Conservation (phyloP, 2,329 filamentous ascomycete genomes). For the Cryphonectria carpinicola region DNA sequence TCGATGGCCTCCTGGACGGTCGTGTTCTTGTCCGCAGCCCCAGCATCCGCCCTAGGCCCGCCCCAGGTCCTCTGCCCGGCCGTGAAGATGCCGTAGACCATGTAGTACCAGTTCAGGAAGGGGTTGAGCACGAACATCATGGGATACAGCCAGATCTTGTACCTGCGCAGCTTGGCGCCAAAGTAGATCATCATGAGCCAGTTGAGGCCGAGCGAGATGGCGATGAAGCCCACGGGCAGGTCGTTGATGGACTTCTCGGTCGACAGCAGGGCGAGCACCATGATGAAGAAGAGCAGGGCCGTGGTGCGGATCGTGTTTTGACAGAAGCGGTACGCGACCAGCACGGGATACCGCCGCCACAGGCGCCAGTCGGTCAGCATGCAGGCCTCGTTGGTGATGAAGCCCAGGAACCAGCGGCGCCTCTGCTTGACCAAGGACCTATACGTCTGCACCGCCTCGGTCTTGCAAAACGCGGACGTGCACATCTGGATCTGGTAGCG, state of each 20-base stretch:
- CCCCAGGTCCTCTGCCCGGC: slow-evolving; percentile 95
- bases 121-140: slow-evolving; percentile 95
- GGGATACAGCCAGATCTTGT: slow-evolving; percentile 94
- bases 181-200: slow-evolving; percentile 98
- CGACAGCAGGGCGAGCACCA: slow-evolving; percentile 83
- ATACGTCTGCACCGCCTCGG: slow-evolving; percentile 91
- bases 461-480: slow-evolving; percentile 97
- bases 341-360: slow-evolving; percentile 87
- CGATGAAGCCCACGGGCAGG: slow-evolving; percentile 91
- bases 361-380: slow-evolving; percentile 95
- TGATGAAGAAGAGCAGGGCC: slow-evolving; percentile 90
- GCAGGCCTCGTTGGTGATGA: slow-evolving; percentile 97
- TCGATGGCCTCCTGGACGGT: slow-evolving; percentile 85
- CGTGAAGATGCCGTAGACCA: slow-evolving; percentile 96
- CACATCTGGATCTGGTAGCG: slow-evolving; percentile 97
- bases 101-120: slow-evolving; percentile 98
- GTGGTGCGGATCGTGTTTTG: slow-evolving; percentile 97
- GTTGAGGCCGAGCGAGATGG: slow-evolving; percentile 87
- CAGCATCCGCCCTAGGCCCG: slow-evolving; percentile 87
- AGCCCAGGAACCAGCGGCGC: slow-evolving; percentile 93
- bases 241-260: slow-evolving; percentile 78
- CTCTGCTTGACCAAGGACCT: slow-evolving; percentile 88
- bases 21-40: slow-evolving; percentile 73
- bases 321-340: slow-evolving; percentile 87
- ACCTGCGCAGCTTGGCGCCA: slow-evolving; percentile 81